These are phyloP conservation scores for Buddleja alternifolia DNA, from an alignment of 257 asterid species.

Conservation along the genomic window DNA sequence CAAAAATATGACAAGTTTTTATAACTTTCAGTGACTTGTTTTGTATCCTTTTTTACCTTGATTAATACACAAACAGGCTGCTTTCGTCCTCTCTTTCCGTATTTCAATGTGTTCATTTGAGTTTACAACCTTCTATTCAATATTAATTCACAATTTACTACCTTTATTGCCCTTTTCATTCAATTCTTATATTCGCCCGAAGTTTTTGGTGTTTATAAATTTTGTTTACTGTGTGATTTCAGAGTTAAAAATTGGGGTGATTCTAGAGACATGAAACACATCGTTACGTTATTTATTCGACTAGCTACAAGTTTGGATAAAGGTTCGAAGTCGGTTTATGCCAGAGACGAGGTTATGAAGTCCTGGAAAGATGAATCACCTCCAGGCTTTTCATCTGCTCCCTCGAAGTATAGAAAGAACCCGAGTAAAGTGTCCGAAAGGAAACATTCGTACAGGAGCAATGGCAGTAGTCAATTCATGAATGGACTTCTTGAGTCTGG, in stretches of 20 bases:
- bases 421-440: slow-evolving; percentile 58
- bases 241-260: slow-evolving; percentile 71
- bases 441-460: slow-evolving; percentile 65
- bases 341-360: slow-evolving; percentile 60
- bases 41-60: background rate
- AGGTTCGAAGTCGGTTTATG: slow-evolving; percentile 54
- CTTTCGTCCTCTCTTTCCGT: background rate
- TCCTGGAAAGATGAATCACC: slow-evolving; percentile 78
- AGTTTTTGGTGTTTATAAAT: background rate
- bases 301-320: slow-evolving; percentile 84
- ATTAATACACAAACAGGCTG: slow-evolving; percentile 15
- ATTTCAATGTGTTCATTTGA: background rate
- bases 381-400: slow-evolving; percentile 75
- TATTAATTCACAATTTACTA: too few relatives aligned
- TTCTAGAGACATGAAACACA: slow-evolving; percentile 65
- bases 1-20: background rate
- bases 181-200: too few relatives aligned
- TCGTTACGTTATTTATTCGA: slow-evolving; percentile 69
- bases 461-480: slow-evolving; percentile 50
- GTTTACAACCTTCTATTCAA: background rate
- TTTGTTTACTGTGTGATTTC: slow-evolving; percentile 37
- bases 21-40: background rate
- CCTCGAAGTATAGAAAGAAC: slow-evolving; percentile 73
- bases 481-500: slow-evolving; percentile 70
- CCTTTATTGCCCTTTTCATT: too few relatives aligned